Evolutionary conservation across 2,329 filamentous ascomycete genomes (phyloP), one percentile per base, ranked within the genome.

Genomic region (Pleoardoris graminearum): DNA sequence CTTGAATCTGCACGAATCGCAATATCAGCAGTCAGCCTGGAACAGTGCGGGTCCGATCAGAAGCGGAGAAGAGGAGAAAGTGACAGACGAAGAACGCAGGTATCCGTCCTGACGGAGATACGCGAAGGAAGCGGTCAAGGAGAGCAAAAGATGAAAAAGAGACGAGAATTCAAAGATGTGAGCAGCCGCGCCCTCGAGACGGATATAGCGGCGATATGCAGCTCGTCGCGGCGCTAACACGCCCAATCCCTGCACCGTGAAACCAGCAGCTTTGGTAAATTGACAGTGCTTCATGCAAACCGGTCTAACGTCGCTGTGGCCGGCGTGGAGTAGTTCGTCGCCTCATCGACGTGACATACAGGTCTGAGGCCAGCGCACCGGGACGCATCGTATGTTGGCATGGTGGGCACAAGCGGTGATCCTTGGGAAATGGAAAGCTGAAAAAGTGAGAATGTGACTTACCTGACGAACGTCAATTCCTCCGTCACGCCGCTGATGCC

Each of bases 1-100:
- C 63, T 95, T 91, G 78, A 97, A 90, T 61, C 84, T 86, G 16
- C 12, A 41, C 25, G 32, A 37, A 33, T 7, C 6, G 5, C 4
- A 12, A 47, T n/a, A 53, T 54, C 16, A 42, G 50, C 22, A 11
- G 5, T 12, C 12, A 23, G 7, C 7, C 14, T 39, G 5, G 7
- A 41, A 17, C 11, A 14, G 17, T n/a, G n/a, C n/a, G n/a, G n/a
- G n/a, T n/a, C 11, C 21, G 10, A 10, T 14, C 11, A 36, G 14
- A 14, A 36, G 30, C 7, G 7, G 7, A 38, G 32, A 53, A 12
- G 30, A 30, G 22, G 23, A 29, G 33, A 11, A n/a, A 35, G 16
- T 14, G 12, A 21, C 3, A n/a, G 11, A 4, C 16, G 7, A 12
- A 17, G 22, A 30, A 35, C 30, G 19, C 42, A 30, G 17, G 35